Base-by-base conservation (phyloP, 1,284 basidiomycete species). In the Mycosarcoma maydis region DNA sequence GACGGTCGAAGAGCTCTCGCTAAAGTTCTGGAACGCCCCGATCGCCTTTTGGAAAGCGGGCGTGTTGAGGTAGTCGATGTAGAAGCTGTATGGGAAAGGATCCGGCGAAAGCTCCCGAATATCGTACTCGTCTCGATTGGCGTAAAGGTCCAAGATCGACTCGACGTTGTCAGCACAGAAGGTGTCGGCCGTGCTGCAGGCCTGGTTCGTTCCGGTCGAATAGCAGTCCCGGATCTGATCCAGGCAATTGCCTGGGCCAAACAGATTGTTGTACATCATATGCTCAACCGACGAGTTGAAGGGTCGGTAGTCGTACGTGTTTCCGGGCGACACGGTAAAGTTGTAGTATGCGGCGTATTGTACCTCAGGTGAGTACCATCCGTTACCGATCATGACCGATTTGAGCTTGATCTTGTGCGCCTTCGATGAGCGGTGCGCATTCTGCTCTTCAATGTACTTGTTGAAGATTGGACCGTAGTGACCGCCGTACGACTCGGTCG, bases 321-420 rank as follows among this genome's bases (percentile, higher is more conserved):
- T 72, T 4, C 72, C 74, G 0, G 73, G 73, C 26, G 46, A 42
- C 9, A 75, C 68, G n/a, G 74, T 73, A 26, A 58, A 76, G 47
- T 75, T 72, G 72, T 76, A 75, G 42, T 64, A 76, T 3, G 72
- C 68, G 10, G 59, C 51, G 41, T 76, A 75, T 46, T 76, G 72
- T 14, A 72, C 51, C 36, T 50, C 37, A 10, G 74, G 74, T 24
- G 68, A 66, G 44, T 64, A 72, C 71, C 73, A 73, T 2, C 62
- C 67, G 29, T 73, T 85, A 6, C 88, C 88, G 39, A 90, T 84
- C 23, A 87, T 87, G 19, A 89, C 84, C 14, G 86, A 85, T 72
- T 88, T 85, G 17, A 90, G 84, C 75, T 89, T 87, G 45, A 90
- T 85, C n/a, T 80, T 80, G 9, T 9, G 83, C 83, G 10, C 86